Evolutionary conservation across 768 basidiomycete species (phyloP).

Genomic region (Sutorius australiensis): DNA sequence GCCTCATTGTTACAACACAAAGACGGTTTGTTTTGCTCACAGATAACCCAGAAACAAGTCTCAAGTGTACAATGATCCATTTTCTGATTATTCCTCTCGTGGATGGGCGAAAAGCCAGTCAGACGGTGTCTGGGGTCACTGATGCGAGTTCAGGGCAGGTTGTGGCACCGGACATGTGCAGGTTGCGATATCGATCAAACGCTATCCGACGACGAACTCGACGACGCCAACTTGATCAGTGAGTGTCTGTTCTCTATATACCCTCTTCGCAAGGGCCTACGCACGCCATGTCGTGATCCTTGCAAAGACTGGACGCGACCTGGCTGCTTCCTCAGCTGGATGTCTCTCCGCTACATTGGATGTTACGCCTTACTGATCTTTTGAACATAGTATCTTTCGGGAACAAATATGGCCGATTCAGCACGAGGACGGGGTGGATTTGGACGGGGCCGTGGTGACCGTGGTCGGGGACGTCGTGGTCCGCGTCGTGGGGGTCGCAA

Average conservation of each 20-base stretch:
- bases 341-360: conserved; percentile 38
- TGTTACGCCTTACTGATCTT: conserved; percentile 36
- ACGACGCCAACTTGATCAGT: conserved; percentile 32
- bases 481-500: conserved; percentile 96
- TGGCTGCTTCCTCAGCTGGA: conserved; percentile 41
- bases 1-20: background rate
- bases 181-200: conserved; percentile 4
- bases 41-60: background rate
- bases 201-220: conserved; percentile 16
- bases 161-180: background rate
- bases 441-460: conserved; percentile 77
- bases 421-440: conserved; percentile 91
- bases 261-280: background rate
- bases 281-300: background rate
- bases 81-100: background rate
- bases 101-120: conserved; percentile 11
- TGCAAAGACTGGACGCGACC: background rate
- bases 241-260: conserved; percentile 25
- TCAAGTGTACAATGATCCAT: no score
- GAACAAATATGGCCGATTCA: conserved; percentile 75
- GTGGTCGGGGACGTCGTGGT: conserved; percentile 63
- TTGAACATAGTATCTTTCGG: conserved; percentile 20
- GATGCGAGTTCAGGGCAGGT: conserved; percentile 29
- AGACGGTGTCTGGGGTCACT: conserved; percentile 19
- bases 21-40: background rate